Conservation (phyloP, 805 yeast genomes). For the Lachancea quebecensis region DNA sequence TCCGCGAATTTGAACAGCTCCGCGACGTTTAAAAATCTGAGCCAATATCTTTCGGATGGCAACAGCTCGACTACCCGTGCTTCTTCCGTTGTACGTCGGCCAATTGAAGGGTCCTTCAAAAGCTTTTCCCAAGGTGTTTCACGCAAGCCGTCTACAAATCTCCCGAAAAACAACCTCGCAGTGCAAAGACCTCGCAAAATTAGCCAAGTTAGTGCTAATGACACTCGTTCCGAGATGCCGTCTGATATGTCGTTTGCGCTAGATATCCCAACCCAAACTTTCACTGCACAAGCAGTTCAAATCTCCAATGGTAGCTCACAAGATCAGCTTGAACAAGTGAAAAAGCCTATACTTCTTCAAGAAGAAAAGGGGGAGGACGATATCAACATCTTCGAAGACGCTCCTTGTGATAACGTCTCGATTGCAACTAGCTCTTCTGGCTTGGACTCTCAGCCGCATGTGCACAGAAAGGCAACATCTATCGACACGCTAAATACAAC, state of each 20-base stretch:
- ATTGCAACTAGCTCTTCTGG: constrained; percentile 21
- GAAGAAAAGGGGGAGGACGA: constrained; percentile 11
- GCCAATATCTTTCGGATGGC: constrained; percentile 16
- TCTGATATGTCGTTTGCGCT: constrained; percentile 28
- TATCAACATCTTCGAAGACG: constrained; percentile 29
- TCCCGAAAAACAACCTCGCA: constrained; percentile 3
- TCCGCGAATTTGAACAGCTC: constrained; percentile 22
- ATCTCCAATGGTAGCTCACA: constrained; percentile 15
- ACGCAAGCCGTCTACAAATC: constrained; percentile 13
- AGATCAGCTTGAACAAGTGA: constrained; percentile 7
- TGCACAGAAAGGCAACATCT: constrained; percentile 29
- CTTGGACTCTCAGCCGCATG: constrained; percentile 16
- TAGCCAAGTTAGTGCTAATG: constrained; percentile 4
- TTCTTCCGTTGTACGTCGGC: constrained; percentile 1
- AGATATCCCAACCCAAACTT: constrained; percentile 25
- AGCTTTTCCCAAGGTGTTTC: constrained; percentile 5
- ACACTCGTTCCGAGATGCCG: constrained; percentile 11
- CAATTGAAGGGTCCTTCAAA: background rate
- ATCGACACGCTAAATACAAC: constrained; percentile 29
- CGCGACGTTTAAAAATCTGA: constrained; percentile 25
- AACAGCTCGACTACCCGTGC: background rate
- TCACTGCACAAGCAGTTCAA: constrained; percentile 28
- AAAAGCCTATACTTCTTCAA: constrained; percentile 1
- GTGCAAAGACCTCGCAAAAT: constrained; percentile 5
- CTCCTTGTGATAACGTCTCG: constrained; percentile 21